Evolutionary conservation across 768 basidiomycete genomes (phyloP), one percentile per base, ranked within the genome.

Genomic region (Agaricus blazei): DNA sequence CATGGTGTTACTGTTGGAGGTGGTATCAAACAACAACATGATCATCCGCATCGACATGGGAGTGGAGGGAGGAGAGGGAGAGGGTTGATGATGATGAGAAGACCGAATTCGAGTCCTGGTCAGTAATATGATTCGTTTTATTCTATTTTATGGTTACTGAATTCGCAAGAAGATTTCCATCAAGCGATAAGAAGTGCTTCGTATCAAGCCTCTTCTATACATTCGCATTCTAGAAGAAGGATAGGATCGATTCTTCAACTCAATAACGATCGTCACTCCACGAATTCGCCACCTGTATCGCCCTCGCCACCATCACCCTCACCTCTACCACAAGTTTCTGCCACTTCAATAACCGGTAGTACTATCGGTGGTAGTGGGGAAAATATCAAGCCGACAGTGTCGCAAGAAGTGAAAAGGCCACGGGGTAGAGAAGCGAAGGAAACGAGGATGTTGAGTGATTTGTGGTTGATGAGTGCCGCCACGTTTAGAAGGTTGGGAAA

Each of bases 401-500:
- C 60, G 45, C 64, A 62, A 29, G 70, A 51, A 62, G 70, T 68
- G 56, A 61, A 69, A 51, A 75, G 73, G 50, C 64, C 66, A 50
- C 76, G 73, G 45, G 71, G 74, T 5, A 71, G 76, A 3, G 75
- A 75, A 19, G 75, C 77, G 24, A 86, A 85, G 59, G 82, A 84
- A 52, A 81, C 82, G 40, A 74, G 84, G 26, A 70, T 97, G 28
- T 72, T 97, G 56, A 90, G 87, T 56, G 85, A 93, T 61, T 71
- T 98, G 6, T 99, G 97, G 97, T 71, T 97, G 4, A 91, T 93
- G 80, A 90, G 88, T 6, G 92, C 96, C 0, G 93, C 97, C 14
- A 97, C 92, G 0, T 98, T 98, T 73, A 77, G 97, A 45, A 74
- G 97, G 57, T 72, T 89, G 52, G 91, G 91, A 9, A 93, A 93